Evolutionary conservation across 352 stramenopile genomes (phyloP).

Genomic region (Hyaloperonospora brassicae): DNA sequence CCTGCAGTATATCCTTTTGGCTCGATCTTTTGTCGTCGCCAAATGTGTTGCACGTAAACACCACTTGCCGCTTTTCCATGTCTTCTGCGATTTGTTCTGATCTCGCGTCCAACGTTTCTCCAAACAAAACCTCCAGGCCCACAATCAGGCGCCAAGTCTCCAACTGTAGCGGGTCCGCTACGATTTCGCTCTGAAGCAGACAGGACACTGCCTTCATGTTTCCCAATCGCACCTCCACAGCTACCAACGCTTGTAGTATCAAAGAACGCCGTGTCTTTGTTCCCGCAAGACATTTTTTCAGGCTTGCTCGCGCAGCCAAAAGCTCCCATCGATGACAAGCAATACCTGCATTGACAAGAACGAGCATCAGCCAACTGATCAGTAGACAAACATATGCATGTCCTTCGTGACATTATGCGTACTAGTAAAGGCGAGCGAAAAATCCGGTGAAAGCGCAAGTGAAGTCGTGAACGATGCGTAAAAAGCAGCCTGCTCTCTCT

Average conservation of each 20-base stretch:
- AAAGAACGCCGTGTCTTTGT: conserved; percentile 25
- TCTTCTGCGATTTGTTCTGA: conserved; percentile 24
- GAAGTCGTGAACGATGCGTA: conserved; percentile 29
- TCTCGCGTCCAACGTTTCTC: conserved; percentile 15
- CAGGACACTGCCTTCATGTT: conserved; percentile 37
- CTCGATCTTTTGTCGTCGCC: conserved; percentile 16
- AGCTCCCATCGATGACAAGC: conserved; percentile 44
- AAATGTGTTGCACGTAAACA: conserved; percentile 27
- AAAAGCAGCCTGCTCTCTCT: conserved; percentile 25
- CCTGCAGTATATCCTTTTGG: neutral
- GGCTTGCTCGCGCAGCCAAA: conserved; percentile 29
- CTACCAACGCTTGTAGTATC: conserved; percentile 34
- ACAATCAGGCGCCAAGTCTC: conserved; percentile 44
- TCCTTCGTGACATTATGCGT: conserved; percentile 4
- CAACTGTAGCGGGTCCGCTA: conserved; percentile 29
- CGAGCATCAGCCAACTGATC: conserved; percentile 2
- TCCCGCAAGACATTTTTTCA: conserved; percentile 28
- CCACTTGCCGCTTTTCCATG: conserved; percentile 31
- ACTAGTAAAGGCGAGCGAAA: conserved; percentile 45
- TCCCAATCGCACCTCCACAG: conserved; percentile 29
- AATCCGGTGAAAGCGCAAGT: conserved; percentile 28
- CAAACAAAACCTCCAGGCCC: conserved; percentile 52
- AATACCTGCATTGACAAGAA: conserved; percentile 19
- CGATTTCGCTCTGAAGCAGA: conserved; percentile 28
- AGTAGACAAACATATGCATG: neutral